Percentiles rank a stretch among this genome's conserved stretches.
Evolutionary conservation across 768 basidiomycete species (phyloP).

Genomic region (Coprinopsis marcescibilis): DNA sequence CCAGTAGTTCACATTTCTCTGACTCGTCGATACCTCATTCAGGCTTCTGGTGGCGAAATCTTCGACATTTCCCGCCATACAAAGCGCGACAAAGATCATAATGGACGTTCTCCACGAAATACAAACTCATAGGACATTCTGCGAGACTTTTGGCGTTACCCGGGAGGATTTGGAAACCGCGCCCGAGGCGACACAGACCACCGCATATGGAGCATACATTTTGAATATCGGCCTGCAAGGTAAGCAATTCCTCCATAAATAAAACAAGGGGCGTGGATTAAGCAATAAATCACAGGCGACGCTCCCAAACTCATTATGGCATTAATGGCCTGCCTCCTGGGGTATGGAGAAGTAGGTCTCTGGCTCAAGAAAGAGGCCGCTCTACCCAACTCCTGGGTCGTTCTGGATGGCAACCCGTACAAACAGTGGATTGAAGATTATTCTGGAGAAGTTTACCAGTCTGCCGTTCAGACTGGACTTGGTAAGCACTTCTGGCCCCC

Average conservation of each 20-base stretch:
- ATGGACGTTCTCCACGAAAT: constrained; percentile 63
- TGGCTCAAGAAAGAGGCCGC: constrained; percentile 63
- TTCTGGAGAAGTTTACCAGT: constrained; percentile 61
- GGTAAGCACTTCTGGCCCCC: constrained; percentile 52
- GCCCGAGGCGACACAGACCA: constrained; percentile 64
- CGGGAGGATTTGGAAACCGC: constrained; percentile 54
- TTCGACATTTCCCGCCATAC: constrained; percentile 54
- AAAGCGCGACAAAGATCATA: constrained; percentile 57
- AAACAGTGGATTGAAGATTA: constrained; percentile 77
- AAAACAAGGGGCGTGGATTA: not conserved
- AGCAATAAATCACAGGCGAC: constrained; percentile 45
- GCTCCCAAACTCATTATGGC: constrained; percentile 69
- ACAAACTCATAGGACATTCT: constrained; percentile 64
- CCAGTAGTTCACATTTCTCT: not conserved
- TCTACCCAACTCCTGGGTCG: constrained; percentile 46
- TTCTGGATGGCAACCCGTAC: constrained; percentile 68
- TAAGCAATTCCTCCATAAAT: constrained; percentile 15
- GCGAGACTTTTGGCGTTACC: constrained; percentile 63
- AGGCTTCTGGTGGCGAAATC: constrained; percentile 81
- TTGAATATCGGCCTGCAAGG: constrained; percentile 74
- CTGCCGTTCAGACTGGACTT: constrained; percentile 66
- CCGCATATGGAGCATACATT: constrained; percentile 84
- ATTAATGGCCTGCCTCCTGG: constrained; percentile 78
- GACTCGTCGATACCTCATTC: not conserved
- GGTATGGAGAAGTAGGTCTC: constrained; percentile 89